These are phyloP conservation scores for Chrysanthemum makinoi DNA, from an alignment of 129 eudicot genomes.

Conservation along the genomic window DNA sequence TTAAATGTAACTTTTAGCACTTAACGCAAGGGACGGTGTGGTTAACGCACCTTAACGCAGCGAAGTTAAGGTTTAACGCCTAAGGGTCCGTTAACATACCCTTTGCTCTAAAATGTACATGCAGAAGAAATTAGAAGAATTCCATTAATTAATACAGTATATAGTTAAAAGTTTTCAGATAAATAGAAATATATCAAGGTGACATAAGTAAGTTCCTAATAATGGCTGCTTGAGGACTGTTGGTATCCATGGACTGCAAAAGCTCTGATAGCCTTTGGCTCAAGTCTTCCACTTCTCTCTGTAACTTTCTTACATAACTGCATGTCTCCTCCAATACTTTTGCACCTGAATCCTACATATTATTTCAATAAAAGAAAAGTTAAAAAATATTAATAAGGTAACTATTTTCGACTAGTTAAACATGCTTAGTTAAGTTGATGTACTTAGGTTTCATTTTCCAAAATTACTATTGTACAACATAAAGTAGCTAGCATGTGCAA, in stretches of 20 bases:
- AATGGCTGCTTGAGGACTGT: slow-evolving; percentile 84
- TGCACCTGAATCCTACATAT: slow-evolving; percentile 10
- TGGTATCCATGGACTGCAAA: slow-evolving; percentile 67
- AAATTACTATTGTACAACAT: no score
- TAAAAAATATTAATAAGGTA: neutral
- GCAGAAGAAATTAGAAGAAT: no score
- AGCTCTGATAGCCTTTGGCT: slow-evolving; percentile 83
- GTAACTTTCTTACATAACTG: slow-evolving; percentile 78
- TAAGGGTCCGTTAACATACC: no score
- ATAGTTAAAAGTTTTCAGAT: neutral
- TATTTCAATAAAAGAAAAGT: neutral
- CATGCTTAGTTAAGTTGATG: no score
- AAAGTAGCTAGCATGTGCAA: no score
- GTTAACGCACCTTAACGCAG: no score
- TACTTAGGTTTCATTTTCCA: no score
- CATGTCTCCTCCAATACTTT: slow-evolving; percentile 92
- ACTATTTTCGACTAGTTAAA: no score
- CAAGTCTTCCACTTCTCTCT: slow-evolving; percentile 76
- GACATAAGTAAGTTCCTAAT: slow-evolving; percentile 82
- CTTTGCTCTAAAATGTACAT: no score
- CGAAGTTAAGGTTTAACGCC: no score
- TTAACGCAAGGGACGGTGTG: no score
- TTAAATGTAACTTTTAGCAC: no score
- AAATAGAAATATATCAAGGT: slow-evolving; percentile 12
- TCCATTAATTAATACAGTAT: neutral